Evolutionary conservation across 495 filamentous ascomycete genomes (phyloP).

Genomic region (Apodospora peruviana): DNA sequence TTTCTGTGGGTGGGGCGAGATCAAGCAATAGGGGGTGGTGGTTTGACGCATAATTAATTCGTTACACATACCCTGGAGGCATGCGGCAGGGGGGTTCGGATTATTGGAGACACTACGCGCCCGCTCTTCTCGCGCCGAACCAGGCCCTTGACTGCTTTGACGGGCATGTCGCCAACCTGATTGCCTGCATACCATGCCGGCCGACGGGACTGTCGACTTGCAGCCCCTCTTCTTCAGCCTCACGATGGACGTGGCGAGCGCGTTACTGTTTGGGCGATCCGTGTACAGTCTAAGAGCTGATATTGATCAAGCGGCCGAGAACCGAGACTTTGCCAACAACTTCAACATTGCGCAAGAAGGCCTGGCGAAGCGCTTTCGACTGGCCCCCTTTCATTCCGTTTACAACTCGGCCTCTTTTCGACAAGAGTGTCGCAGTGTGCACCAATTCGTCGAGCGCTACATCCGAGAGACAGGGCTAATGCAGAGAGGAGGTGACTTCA

Average conservation of each 20-base stretch:
- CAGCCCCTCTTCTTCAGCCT: constrained; percentile 43
- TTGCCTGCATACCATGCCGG: constrained; percentile 27
- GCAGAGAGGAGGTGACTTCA: not conserved
- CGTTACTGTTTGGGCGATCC: constrained; percentile 33
- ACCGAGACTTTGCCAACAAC: constrained; percentile 27
- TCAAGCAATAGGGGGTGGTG: too few relatives aligned
- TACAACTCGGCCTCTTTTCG: constrained; percentile 28
- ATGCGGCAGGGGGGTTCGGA: too few relatives aligned
- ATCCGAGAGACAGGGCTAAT: constrained; percentile 16
- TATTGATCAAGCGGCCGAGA: constrained; percentile 17
- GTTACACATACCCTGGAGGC: too few relatives aligned
- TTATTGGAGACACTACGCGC: too few relatives aligned
- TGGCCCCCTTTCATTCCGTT: constrained; percentile 33
- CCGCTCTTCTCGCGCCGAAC: too few relatives aligned
- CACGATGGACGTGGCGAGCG: constrained; percentile 35
- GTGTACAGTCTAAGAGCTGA: constrained; percentile 28
- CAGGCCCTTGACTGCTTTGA: constrained; percentile 29
- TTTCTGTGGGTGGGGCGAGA: too few relatives aligned
- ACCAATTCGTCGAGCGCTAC: constrained; percentile 33
- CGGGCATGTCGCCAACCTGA: constrained; percentile 42
- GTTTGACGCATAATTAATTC: too few relatives aligned
- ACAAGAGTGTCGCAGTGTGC: constrained; percentile 33
- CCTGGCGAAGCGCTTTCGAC: constrained; percentile 32
- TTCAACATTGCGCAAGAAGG: constrained; percentile 35
- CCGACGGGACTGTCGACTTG: constrained; percentile 32